Evolutionary conservation across 2,329 filamentous ascomycete genomes (phyloP).

Genomic region (Geosmithia morbida): DNA sequence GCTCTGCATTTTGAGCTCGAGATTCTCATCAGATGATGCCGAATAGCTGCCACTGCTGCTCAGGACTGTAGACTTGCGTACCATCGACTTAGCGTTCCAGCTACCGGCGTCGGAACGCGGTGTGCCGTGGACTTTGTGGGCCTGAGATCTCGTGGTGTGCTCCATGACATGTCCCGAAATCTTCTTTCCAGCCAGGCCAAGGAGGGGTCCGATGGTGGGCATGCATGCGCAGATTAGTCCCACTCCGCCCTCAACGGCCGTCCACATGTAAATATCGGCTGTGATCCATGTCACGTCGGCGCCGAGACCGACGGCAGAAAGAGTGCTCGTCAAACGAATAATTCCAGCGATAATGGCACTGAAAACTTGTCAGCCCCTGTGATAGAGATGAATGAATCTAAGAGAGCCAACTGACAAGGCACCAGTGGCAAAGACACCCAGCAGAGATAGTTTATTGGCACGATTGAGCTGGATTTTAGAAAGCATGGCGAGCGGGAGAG

Average conservation of each 20-base stretch:
- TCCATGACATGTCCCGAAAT: neutral
- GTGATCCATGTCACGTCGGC: conserved; percentile 18
- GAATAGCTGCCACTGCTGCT: neutral
- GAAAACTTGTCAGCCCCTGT: neutral
- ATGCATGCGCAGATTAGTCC: conserved; percentile 23
- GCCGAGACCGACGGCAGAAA: conserved; percentile 12
- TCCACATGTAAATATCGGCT: conserved; percentile 19
- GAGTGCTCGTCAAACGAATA: conserved; percentile 17
- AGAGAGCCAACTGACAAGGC: neutral
- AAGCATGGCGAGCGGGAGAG: neutral
- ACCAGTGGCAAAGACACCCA: neutral
- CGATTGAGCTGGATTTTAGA: neutral
- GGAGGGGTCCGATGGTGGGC: conserved; percentile 17
- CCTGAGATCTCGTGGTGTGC: neutral
- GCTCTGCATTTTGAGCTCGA: neutral
- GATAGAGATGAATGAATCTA: neutral
- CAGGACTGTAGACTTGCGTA: neutral
- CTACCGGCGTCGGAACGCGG: neutral
- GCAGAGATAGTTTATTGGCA: neutral
- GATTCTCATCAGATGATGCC: neutral
- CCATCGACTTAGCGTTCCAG: neutral
- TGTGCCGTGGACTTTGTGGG: neutral
- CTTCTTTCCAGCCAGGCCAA: conserved; percentile 2
- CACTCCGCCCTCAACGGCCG: conserved; percentile 21
- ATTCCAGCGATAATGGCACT: conserved; percentile 7